Percentiles rank a stretch among this genome's conserved stretches.
Evolutionary conservation across 768 basidiomycete genomes (phyloP).

Genomic region (Sutorius australiensis): DNA sequence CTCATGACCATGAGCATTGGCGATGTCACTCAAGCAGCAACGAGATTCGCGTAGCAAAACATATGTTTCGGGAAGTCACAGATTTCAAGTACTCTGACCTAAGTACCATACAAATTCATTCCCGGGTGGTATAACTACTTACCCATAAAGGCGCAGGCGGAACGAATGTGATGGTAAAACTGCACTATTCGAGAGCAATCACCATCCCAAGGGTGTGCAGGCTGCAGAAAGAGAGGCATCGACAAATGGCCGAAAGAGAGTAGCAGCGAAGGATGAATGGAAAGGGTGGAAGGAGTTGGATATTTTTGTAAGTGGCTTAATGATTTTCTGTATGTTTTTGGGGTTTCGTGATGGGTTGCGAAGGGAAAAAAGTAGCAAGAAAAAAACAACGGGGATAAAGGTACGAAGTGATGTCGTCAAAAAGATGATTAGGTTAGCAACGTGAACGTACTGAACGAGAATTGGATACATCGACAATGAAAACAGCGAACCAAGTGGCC

Average conservation of each 20-base stretch:
- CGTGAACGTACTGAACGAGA: constrained; percentile 30
- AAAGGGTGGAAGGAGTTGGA: constrained; percentile 32
- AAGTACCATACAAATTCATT: constrained; percentile 14
- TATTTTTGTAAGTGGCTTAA: constrained; percentile 48
- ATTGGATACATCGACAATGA: constrained; percentile 31
- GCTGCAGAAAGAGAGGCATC: constrained; percentile 4
- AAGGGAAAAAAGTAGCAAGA: constrained; percentile 35
- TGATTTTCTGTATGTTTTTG: constrained; percentile 37
- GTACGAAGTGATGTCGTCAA: constrained; percentile 36
- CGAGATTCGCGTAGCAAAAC: background rate
- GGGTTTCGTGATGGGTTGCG: constrained; percentile 31
- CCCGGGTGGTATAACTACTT: constrained; percentile 39
- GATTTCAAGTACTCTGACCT: constrained; percentile 16
- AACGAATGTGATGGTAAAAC: constrained; percentile 23
- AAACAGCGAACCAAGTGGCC: constrained; percentile 24
- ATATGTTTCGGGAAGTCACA: constrained; percentile 2
- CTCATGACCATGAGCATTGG: too few species aligned
- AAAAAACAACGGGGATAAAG: constrained; percentile 34
- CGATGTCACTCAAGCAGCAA: background rate
- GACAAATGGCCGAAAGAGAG: constrained; percentile 14
- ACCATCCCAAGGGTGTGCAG: constrained; percentile 4
- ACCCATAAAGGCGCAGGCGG: constrained; percentile 34
- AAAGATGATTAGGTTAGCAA: constrained; percentile 34
- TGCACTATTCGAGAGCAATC: constrained; percentile 24
- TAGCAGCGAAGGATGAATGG: constrained; percentile 22